Evolutionary conservation across 768 basidiomycete genomes (phyloP).

Genomic region (Boletus barrowsii): DNA sequence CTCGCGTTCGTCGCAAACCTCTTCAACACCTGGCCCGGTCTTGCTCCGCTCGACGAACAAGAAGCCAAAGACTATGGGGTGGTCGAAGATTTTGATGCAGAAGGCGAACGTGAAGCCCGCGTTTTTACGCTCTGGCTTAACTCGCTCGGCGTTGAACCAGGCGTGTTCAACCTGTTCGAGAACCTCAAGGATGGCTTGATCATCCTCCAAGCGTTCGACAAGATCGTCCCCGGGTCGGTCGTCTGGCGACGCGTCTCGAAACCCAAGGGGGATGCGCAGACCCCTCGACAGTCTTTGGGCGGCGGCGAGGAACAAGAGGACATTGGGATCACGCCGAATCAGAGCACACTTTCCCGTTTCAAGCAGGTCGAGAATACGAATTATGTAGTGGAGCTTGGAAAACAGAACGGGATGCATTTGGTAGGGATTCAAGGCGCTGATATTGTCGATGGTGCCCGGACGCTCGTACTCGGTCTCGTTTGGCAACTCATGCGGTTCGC

Average conservation of each 20-base stretch:
- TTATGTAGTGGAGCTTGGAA: slow-evolving; percentile 89
- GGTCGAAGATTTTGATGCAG: slow-evolving; percentile 97
- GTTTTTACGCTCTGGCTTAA: slow-evolving; percentile 99
- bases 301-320: slow-evolving; percentile 70
- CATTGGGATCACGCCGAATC: slow-evolving; percentile 79
- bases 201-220: slow-evolving; percentile 96
- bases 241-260: slow-evolving; percentile 96
- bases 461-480: slow-evolving; percentile 90
- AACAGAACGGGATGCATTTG: slow-evolving; percentile 89
- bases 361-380: slow-evolving; percentile 99
- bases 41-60: slow-evolving; percentile 90
- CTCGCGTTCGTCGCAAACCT: slow-evolving; percentile 98
- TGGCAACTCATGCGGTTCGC: slow-evolving; percentile 95
- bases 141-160: slow-evolving; percentile 93
- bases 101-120: slow-evolving; percentile 96
- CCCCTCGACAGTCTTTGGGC: slow-evolving; percentile 36
- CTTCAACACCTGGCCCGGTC: slow-evolving; percentile 96
- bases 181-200: slow-evolving; percentile 89
- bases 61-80: slow-evolving; percentile 88
- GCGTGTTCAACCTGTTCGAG: slow-evolving; percentile 95
- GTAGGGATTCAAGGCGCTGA: slow-evolving; percentile 98
- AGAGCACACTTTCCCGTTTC: slow-evolving; percentile 86
- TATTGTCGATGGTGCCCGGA: slow-evolving; percentile 91
- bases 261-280: slow-evolving; percentile 57
- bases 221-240: slow-evolving; percentile 87